Base-by-base conservation (phyloP, 148 eudicot species). In the Nepenthes mirabilis region DNA sequence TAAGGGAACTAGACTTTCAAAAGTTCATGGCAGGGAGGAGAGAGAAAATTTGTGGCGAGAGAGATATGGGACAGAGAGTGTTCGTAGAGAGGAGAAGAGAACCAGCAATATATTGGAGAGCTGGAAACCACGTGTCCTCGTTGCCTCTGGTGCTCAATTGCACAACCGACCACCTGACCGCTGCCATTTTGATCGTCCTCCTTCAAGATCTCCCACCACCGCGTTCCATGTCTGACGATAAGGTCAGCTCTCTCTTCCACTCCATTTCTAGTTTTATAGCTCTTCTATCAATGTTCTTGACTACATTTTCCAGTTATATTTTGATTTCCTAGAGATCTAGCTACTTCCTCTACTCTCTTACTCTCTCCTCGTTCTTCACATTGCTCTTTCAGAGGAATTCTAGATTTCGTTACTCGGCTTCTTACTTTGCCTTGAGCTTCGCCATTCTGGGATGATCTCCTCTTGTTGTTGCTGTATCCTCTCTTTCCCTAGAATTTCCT, bases 91-190 rank as follows among this genome's bases (percentile, higher is more conserved):
- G 23, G 56, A 59, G 54, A 52, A 35, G 40, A 48, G 52, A 9
- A 9, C 6, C 11, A 7, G 9, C 2, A 2, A 48, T 2, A 48
- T 2, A 48, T 2, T 23, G 37, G 65, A 33, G 49, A 56, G 58
- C 47, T 54, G 63, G 40, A 54, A 60, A 55, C 52, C 78, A 80
- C 79, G 77, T 74, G 85, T 77, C 85, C 11, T 74, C 82, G 74
- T 59, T 77, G 75, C 70, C 77, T 36, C 67, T 69, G 71, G 80
- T 76, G 47, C 78, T 58, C 78, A 65, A 47, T 37, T 70, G 36
- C 62, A 43, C 47, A 60, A 61, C 34, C 81, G 68, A 33, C 82
- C 72, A 50, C 75, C 76, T 32, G 79, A 68, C 59, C 70, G 35
- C 63, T 71, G 61, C 66, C 69, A 33, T 62, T 36, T 55, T 55